Base-by-base conservation (phyloP, 768 basidiomycete genomes). In the Boletellus sp. region DNA sequence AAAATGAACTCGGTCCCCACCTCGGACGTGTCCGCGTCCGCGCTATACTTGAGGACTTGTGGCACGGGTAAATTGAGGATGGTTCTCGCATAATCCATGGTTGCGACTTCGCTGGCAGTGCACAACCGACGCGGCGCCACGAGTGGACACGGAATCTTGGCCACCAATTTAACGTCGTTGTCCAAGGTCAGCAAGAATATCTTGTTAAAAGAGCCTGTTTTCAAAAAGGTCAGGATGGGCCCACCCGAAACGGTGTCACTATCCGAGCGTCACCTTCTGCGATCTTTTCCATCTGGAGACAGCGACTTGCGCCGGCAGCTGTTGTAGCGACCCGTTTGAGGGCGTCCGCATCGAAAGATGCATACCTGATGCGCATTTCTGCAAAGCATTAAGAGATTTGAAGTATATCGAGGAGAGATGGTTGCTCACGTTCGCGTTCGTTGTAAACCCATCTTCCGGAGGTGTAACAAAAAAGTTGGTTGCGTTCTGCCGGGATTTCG, bases 61-160 rank as follows among this genome's bases (percentile, higher is more conserved):
- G 41, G 41, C n/a, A 42, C 41, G 11, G 41, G 41, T 42, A 28
- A 13, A 11, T 31, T 16, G 16, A 42, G 41, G n/a, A 42, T n/a
- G n/a, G n/a, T 42, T 26, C 41, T 26, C 17, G 26, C 41, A 9
- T 26, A 42, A 26, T 28, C 41, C 41, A 42, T 28, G 8, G 41
- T 42, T 2, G 41, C 41, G 8, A 42, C 41, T 42, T 42, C 26
- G n/a, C 41, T 42, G 7, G 71, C 71, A 2, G 68, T 70, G 15
- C 54, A 50, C 39, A 66, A 51, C 45, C 56, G 61, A 10, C 55
- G 47, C 9, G 65, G 65, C 1, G 62, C 68, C 17, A 63, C 63
- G 4, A 70, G 37, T 13, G 60, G 54, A 32, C 45, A 54, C 4
- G 59, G 51, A 24, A 59, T 43, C 8, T 54, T 53, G 39, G 56